A percentile compares a stretch with the other conserved stretches of the same genome.
phyloP scores from a whole-genome alignment of 305 asterid species.

The Fraxinus xanthoxyloides region DNA sequence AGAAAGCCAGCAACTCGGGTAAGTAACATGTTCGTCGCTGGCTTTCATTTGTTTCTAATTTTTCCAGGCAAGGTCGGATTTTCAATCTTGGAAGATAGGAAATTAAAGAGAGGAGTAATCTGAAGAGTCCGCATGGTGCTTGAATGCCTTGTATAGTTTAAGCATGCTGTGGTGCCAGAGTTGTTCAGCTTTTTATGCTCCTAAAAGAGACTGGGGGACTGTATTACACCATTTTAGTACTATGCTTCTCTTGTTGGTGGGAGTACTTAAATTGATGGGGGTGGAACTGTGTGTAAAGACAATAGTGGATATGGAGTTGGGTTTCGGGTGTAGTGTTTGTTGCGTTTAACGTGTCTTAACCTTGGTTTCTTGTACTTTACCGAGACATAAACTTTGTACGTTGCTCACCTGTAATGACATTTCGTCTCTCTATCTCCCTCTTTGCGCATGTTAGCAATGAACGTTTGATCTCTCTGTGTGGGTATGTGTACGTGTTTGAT shows the following conservation, averaged over 20 bases:
- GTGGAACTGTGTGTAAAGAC: neutral
- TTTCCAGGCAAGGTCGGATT: constrained; percentile 29
- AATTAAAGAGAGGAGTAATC: constrained; percentile 12
- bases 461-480: neutral
- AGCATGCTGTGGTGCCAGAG: neutral
- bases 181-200: neutral
- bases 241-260: neutral
- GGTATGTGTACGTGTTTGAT: neutral
- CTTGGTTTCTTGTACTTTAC: neutral
- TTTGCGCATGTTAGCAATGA: neutral
- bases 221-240: neutral
- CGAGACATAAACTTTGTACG: neutral
- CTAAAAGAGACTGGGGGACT: neutral
- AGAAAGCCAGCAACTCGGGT: constrained; percentile 43
- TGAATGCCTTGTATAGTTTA: constrained; percentile 2
- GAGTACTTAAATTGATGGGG: neutral
- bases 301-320: neutral
- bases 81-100: neutral
- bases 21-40: constrained; percentile 41
- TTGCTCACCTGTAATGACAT: neutral
- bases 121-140: neutral
- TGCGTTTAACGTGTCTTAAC: neutral
- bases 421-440: neutral
- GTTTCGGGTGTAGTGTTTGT: neutral
- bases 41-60: constrained; percentile 42